A percentile compares a stretch with the other conserved stretches of the same genome.
These are phyloP conservation scores for Ocimum tenuiflorum DNA, from an alignment of 257 asterid species.

Conservation along the genomic window DNA sequence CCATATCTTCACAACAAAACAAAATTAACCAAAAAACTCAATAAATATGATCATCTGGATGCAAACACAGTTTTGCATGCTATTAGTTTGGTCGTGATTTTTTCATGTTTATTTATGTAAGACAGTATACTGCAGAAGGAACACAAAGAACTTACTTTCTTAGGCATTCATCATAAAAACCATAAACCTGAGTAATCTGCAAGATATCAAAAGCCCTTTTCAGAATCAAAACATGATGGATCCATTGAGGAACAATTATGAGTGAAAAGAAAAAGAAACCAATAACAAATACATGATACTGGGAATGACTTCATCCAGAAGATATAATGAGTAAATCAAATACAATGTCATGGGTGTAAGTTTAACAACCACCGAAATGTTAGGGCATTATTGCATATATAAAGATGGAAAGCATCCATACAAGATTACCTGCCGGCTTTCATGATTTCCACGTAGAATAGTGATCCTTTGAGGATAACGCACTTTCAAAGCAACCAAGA, in stretches of 20 bases:
- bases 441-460: conserved; percentile 78
- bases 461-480: conserved; percentile 55
- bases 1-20: conserved; percentile 49
- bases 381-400: conserved; percentile 18
- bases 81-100: too few relatives aligned
- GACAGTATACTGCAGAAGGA: not conserved
- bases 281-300: not conserved
- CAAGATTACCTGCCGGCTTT: conserved; percentile 66
- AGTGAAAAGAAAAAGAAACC: conserved; percentile 6
- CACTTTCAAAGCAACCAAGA: conserved; percentile 58
- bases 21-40: not conserved
- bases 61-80: not conserved
- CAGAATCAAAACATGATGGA: too few relatives aligned
- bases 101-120: too few relatives aligned
- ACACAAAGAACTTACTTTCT: conserved; percentile 26
- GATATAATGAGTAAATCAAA: conserved; percentile 8
- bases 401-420: not conserved
- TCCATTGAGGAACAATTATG: too few relatives aligned
- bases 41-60: not conserved
- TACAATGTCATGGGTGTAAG: conserved; percentile 2
- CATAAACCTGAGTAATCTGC: conserved; percentile 43
- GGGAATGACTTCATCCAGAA: not conserved
- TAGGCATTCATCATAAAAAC: conserved; percentile 38
- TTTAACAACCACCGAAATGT: conserved; percentile 5
- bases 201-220: too few relatives aligned